Base-by-base conservation (phyloP, 495 filamentous ascomycete genomes). In the Rostrohypoxylon terebratum region DNA sequence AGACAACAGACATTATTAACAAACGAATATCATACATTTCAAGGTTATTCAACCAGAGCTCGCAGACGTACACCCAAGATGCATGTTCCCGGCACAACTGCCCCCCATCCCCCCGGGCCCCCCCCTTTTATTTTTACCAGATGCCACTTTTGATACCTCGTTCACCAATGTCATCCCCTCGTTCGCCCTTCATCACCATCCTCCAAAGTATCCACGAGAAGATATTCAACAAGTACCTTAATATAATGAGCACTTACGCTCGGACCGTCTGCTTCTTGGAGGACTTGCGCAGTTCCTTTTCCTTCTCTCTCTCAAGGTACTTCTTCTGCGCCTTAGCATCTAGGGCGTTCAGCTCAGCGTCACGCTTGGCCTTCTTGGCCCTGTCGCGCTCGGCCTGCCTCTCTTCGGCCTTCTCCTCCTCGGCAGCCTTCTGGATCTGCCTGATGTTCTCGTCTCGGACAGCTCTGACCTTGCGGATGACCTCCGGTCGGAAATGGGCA, bases 391-490 rank as follows among this genome's bases (percentile, higher is more conserved):
- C 89, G 6, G 88, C 63, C 69, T 87, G 87, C 40, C 94, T 84
- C 87, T 98, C 96, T 83, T 97, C 96, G 53, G 92, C 91, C 85
- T 95, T 94, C 81, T 96, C 93, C n/a, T 94, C 93, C 73, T 98
- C 94, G 57, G 91, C 92, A 1, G 86, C 84, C 75, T 91, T 92
- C 74, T 91, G 87, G 68, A 99, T 88, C 83, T 92, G 91, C 78
- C 87, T 89, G 74, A 92, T 87, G 77, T 92, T 90, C 57, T 94
- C 93, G 42, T 98, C 96, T 64, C 96, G 92, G 44, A 89, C 88
- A 51, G 85, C 82, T 74, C 89, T 88, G 71, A 98, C 84, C 83
- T 95, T 96, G 76, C 93, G 92, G 76, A 90, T 83, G 16, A 97
- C 94, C 83, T 98, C 94, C 61, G 91, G 87, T 10, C 96, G 92